These are phyloP conservation scores for Aeschynomene evenia DNA, from an alignment of 306 rosid species.

Conservation along the genomic window DNA sequence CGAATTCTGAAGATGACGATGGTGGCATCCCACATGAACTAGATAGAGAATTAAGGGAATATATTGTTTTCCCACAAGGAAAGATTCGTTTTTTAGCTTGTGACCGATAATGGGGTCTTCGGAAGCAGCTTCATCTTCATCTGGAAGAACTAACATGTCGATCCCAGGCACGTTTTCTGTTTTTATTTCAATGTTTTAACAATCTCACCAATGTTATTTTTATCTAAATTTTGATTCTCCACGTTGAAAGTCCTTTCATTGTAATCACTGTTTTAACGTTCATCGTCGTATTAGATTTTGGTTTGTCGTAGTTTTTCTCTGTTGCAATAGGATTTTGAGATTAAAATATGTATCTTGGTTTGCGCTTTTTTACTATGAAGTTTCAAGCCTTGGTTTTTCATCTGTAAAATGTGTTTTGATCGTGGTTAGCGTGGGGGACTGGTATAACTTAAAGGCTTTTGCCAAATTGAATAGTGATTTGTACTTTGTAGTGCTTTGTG, in stretches of 20 bases:
- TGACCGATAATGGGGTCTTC: conserved; percentile 20
- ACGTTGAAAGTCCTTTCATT: background rate
- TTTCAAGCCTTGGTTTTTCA: background rate
- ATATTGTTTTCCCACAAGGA: conserved; percentile 4
- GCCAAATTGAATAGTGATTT: conserved; percentile 2
- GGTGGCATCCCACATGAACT: background rate
- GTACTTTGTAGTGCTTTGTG: background rate
- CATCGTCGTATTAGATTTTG: background rate
- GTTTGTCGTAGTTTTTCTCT: background rate
- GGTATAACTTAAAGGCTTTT: background rate
- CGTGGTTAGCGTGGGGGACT: background rate
- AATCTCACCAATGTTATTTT: background rate
- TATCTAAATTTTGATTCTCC: conserved; percentile 3
- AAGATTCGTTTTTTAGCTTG: conserved; percentile 20
- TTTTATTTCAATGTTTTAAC: conserved; percentile 1
- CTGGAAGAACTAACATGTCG: conserved; percentile 26
- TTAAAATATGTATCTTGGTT: background rate
- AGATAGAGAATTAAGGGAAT: background rate
- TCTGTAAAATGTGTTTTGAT: conserved; percentile 8
- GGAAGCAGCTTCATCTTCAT: conserved; percentile 14
- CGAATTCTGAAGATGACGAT: conserved; percentile 5
- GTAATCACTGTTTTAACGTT: background rate
- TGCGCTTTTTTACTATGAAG: conserved; percentile 9
- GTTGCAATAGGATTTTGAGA: conserved; percentile 2
- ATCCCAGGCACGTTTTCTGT: conserved; percentile 26